Evolutionary conservation across 2,329 filamentous ascomycete species (phyloP), one percentile per base, ranked within the genome.

Genomic region (Pezicula neosporulosa): DNA sequence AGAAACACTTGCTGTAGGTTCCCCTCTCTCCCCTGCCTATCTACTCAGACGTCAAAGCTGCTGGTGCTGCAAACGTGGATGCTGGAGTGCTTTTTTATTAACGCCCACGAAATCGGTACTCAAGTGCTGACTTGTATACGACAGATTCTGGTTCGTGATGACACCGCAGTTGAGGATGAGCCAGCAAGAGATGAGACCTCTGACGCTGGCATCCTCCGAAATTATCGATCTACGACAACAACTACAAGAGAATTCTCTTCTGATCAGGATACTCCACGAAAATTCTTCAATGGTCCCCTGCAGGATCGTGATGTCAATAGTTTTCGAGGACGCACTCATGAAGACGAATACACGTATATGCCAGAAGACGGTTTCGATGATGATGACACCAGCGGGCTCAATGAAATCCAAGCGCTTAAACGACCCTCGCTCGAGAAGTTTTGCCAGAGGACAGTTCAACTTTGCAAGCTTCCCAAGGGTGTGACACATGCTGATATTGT

Each of bases 401-500:
- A 62, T 41, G 58, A 62, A 18, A 52, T 50, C 16, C 55, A 57
- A 16, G 9, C 53, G 41, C 19, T n/a, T 21, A 49, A 49, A 28
- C 58, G 61, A 16, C 57, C 49, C 43, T 56, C 59, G 49, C 62
- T 56, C 48, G 57, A 60, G 6, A 66, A 64, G 16, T 60, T 62
- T 51, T 56, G 63, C 21, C 68, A 72, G 57, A 77, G 87, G 45
- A 87, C 86, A 0, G 57, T 95, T 19, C 70, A 81, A 19, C 71
- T 93, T 46, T 70, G 70, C 35, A 83, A 85, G 52, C 73, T 94
- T 1, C 72, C 85, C 1, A 77, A 84, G 5, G 73, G 72, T 2
- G 80, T 78, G 13, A 87, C 82, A 0, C 81, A 88, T 61, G 76
- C 75, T 44, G 87, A 94, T 56, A 71, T 94, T 52, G 76, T 79